These are phyloP conservation scores for Xylaria sp. DNA, from an alignment of 2,329 filamentous ascomycete species.

Conservation along the genomic window DNA sequence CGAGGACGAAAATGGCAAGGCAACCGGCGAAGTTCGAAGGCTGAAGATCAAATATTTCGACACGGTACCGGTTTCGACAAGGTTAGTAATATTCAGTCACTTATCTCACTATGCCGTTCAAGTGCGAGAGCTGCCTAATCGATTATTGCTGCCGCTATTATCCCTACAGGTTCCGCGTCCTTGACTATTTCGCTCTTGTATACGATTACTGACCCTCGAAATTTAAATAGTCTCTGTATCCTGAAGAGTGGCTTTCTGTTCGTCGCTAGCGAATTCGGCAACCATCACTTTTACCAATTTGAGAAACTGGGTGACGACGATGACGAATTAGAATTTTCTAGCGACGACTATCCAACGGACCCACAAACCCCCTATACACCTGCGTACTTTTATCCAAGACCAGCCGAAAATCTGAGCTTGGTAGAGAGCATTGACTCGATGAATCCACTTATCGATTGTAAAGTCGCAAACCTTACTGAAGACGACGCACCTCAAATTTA, in stretches of 20 bases:
- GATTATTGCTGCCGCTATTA: background rate
- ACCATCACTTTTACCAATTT: conserved; percentile 96
- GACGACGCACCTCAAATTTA: conserved; percentile 98
- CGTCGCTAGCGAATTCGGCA: conserved; percentile 90
- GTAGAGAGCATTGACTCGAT: conserved; percentile 88
- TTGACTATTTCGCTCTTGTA: background rate
- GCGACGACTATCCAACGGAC: conserved; percentile 84
- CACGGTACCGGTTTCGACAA: conserved; percentile 88
- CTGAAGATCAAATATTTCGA: conserved; percentile 98
- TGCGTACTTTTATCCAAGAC: conserved; percentile 85
- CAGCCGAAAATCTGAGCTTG: conserved; percentile 82
- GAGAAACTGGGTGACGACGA: conserved; percentile 97
- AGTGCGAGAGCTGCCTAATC: background rate
- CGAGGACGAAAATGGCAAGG: conserved; percentile 80
- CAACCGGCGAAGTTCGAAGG: conserved; percentile 82
- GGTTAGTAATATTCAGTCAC: conserved; percentile 13
- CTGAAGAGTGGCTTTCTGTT: conserved; percentile 96
- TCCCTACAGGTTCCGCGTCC: background rate
- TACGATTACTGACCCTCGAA: conserved; percentile 6
- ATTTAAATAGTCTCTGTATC: conserved; percentile 74
- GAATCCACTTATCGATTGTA: conserved; percentile 91
- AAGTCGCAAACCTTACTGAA: conserved; percentile 88
- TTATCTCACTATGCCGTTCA: background rate
- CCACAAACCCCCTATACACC: conserved; percentile 77
- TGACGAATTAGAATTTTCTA: conserved; percentile 86